Percentiles rank a stretch among this genome's conserved stretches.
phyloP scores from a whole-genome alignment of 169 alveolate genomes.

The Cryptosporidium felis region DNA sequence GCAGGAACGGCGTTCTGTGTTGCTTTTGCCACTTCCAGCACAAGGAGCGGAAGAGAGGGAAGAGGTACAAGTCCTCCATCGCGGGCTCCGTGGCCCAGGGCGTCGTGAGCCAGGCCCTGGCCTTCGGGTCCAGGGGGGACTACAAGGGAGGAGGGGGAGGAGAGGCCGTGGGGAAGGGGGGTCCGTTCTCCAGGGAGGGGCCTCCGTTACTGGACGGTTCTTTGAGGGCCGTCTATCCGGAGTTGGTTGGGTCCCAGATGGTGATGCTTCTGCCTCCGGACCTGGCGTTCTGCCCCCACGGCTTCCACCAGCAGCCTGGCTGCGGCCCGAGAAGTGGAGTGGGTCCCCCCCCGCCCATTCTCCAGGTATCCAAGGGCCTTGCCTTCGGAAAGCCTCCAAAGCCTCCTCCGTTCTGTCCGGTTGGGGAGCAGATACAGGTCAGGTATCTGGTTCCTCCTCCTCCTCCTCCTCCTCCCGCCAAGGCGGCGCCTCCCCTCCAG shows the following conservation, averaged over 20 bases:
- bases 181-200: background rate
- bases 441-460: conserved; percentile 60
- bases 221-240: no score
- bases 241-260: no score
- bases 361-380: background rate
- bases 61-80: conserved; percentile 9
- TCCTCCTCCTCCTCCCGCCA: conserved; percentile 54
- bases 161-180: background rate
- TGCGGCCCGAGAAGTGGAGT: background rate
- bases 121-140: background rate
- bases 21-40: conserved; percentile 80
- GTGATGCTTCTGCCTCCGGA: no score
- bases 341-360: background rate
- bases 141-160: background rate
- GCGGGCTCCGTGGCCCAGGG: background rate
- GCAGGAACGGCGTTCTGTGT: conserved; percentile 77
- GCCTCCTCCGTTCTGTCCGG: no score
- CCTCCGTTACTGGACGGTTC: background rate
- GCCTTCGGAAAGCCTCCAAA: background rate
- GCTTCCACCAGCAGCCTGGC: background rate
- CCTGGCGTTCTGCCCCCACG: background rate
- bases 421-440: background rate
- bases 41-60: conserved; percentile 71
- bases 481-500: background rate
- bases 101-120: background rate